These are phyloP conservation scores for Venturiaceae sp. DNA, from an alignment of 2,329 filamentous ascomycete species.

Conservation along the genomic window DNA sequence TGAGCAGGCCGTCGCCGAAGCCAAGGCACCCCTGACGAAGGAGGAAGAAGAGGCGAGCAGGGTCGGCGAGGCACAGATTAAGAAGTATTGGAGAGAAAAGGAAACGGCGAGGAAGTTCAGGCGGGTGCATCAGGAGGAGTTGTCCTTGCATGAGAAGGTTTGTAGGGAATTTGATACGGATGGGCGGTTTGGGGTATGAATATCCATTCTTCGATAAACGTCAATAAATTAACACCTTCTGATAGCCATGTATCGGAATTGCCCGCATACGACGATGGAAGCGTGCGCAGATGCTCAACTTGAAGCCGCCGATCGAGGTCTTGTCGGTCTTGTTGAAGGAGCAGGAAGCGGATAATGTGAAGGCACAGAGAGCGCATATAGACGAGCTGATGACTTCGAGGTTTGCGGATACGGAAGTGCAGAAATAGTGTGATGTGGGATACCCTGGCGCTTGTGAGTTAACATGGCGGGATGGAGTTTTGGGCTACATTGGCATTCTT, in stretches of 20 bases:
- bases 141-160: conserved; percentile 73
- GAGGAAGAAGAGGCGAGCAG: conserved; percentile 51
- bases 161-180: conserved; percentile 87
- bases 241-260: conserved; percentile 79
- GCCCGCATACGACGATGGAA: conserved; percentile 76
- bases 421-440: neutral
- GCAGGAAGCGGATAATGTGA: conserved; percentile 44
- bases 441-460: neutral
- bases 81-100: conserved; percentile 65
- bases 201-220: neutral
- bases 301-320: conserved; percentile 86
- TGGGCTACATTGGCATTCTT: too few relatives aligned
- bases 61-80: conserved; percentile 59
- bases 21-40: conserved; percentile 12
- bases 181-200: conserved; percentile 76
- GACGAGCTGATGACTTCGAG: conserved; percentile 52
- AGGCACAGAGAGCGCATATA: conserved; percentile 60
- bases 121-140: conserved; percentile 66
- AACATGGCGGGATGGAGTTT: neutral
- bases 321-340: conserved; percentile 73
- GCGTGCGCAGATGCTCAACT: conserved; percentile 68
- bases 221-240: neutral
- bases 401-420: conserved; percentile 23
- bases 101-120: conserved; percentile 59
- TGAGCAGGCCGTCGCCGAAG: conserved; percentile 6